Evolutionary conservation across 192 early-diverging fungal genomes (phyloP), one percentile per base, ranked within the genome.

Genomic region (Gonapodya sp.): DNA sequence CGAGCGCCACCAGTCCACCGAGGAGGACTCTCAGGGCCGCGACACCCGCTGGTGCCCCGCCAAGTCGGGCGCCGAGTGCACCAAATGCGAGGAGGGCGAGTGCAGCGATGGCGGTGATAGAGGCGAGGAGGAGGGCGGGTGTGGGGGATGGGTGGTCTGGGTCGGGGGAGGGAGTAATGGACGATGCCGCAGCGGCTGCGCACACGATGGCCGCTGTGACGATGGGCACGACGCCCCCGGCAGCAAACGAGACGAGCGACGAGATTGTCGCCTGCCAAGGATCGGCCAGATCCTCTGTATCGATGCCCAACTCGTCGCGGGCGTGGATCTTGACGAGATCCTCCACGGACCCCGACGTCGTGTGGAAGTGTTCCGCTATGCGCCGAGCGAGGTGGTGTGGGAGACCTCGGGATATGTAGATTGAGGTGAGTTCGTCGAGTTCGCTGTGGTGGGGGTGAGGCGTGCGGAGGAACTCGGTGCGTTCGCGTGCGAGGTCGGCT

Each of bases 301-400:
- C 78, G 35, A 81, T 81, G 8, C 80, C 80, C 31, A 81, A 73
- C 35, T 81, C 80, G 33, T 81, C 80, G 35, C 80, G 73, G 14
- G 80, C 80, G 78, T 81, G 80, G 16, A 36, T 32, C 33, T 46
- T 73, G 34, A 78, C 80, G 31, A 81, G 35, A 31, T 81, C 33
- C 34, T 81, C 80, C 18, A 79, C 31, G 1, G 80, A 78, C 8
- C 34, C 2, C 16, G 64, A 16, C 8, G 8, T 64, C 8, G 8
- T 64, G 75, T 77, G 75, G 72, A 74, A 36, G 34, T 81, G 35
- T 36, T 81, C 73, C 18, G 80, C 80, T 8, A 81, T 73, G 14
- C 78, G 31, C 0, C 73, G 72, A 16, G 80, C 80, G 31, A 81
- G 78, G 31, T 46, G 73, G 33, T 36, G 80, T 35, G 35, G 72